Evolutionary conservation across 164 flowering plant species (phyloP).

Genomic region (Piper betle): DNA sequence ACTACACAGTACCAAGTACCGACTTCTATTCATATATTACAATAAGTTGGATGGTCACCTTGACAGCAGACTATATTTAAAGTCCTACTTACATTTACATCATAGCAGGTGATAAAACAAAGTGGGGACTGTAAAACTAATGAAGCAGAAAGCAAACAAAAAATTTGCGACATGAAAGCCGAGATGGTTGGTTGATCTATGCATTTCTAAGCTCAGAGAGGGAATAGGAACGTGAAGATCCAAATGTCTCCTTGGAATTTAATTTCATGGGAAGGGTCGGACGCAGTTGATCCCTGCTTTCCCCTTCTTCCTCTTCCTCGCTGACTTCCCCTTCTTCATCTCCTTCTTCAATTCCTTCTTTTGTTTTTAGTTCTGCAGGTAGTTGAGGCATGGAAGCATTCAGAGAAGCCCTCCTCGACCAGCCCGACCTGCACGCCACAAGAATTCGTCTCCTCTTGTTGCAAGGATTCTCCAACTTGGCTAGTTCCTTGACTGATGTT

Average conservation of each 20-base stretch:
- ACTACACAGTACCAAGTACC: background rate
- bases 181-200: background rate
- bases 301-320: background rate
- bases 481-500: conserved; percentile 23
- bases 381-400: conserved; percentile 34
- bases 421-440: conserved; percentile 19
- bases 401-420: conserved; percentile 15
- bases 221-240: conserved; percentile 9
- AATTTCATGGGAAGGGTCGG: conserved; percentile 1
- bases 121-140: background rate
- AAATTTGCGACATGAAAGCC: background rate
- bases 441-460: conserved; percentile 48
- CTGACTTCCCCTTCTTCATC: background rate
- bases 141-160: background rate
- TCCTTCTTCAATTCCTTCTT: conserved; percentile 4
- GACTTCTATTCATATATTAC: background rate
- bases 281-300: conserved; percentile 1
- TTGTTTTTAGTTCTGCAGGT: background rate
- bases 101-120: background rate
- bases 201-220: conserved; percentile 8
- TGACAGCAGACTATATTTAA: background rate
- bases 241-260: conserved; percentile 5
- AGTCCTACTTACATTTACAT: background rate
- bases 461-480: conserved; percentile 44
- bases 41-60: background rate